These are phyloP conservation scores for Penicillium rolfsii DNA, from an alignment of 2,329 filamentous ascomycete genomes.

Conservation along the genomic window DNA sequence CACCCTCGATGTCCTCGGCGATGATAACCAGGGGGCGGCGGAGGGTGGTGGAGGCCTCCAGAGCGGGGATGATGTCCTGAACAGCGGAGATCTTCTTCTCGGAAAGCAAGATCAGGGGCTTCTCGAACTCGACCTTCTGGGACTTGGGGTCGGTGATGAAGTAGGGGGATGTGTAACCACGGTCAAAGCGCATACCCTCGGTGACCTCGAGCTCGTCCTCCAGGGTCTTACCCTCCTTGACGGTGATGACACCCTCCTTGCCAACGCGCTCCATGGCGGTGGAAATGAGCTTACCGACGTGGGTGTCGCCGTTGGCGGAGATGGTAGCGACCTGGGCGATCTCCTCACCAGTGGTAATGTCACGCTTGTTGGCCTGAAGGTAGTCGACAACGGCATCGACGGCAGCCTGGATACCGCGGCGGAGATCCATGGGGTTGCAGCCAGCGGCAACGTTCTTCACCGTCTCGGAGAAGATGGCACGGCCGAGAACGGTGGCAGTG, in stretches of 20 bases:
- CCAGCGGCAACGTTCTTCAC: slow-evolving; percentile 99
- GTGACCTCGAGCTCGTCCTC: slow-evolving; percentile 97
- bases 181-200: slow-evolving; percentile 99
- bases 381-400: slow-evolving; percentile 94
- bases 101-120: slow-evolving; percentile 95
- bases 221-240: slow-evolving; percentile 99
- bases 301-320: slow-evolving; percentile 92
- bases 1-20: slow-evolving; percentile 97
- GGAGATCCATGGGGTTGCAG: slow-evolving; percentile 99
- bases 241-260: slow-evolving; percentile 99
- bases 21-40: slow-evolving; percentile 97
- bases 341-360: slow-evolving; percentile 96
- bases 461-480: slow-evolving; percentile 98
- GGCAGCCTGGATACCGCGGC: slow-evolving; percentile 93
- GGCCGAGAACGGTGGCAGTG: slow-evolving; percentile 93
- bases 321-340: slow-evolving; percentile 98
- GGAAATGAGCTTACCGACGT: slow-evolving; percentile 94
- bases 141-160: slow-evolving; percentile 99
- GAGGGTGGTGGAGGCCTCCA: slow-evolving; percentile 94
- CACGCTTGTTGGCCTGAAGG: slow-evolving; percentile 92
- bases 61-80: slow-evolving; percentile 96
- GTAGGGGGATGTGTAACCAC: slow-evolving; percentile 97
- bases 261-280: slow-evolving; percentile 99
- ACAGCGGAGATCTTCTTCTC: slow-evolving; percentile 99
- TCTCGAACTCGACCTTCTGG: slow-evolving; percentile 99